Base-by-base conservation (phyloP, 2,329 filamentous ascomycete genomes). In the Sarocladium brachiariae region DNA sequence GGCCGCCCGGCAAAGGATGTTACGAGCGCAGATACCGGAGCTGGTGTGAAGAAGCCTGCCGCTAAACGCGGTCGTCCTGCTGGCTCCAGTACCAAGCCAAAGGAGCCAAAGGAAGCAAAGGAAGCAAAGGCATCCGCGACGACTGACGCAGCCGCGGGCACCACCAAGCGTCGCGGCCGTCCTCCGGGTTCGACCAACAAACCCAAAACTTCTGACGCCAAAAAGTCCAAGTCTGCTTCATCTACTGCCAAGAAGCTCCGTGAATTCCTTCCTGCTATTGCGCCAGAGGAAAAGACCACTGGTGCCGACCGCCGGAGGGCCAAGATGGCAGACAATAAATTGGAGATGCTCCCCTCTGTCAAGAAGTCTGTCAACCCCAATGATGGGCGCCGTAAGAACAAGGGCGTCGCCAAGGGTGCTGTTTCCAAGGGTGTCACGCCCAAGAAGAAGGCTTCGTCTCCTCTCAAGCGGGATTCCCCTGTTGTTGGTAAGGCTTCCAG, bases 21-120 rank as follows among this genome's bases (percentile, higher is more conserved):
- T 19, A 49, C 46, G 16, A 31, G 18, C 14, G 33, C 46, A 9
- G 33, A 35, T 27, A 49, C 46, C 31, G 46, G 33, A 16, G 46
- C 46, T 24, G 31, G 31, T 10, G 46, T 49, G 46, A 49, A 49
- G 31, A 49, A 49, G 21, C 8, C 46, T 27, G 7, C 46, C 14
- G 30, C 18, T 3, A 49, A 49, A 31, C 71, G 74, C n/a, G 73
- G 73, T 24, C 70, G 73, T 9, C 74, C 74, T 34, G 68, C 68
- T 51, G 73, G 73, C 56, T 66, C 61, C 53, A 64, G 59, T 53
- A 63, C 45, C 30, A 49, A 35, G 30, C 46, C 46, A 14, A 49
- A 49, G 39, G 34, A 30, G 13, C 27, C 34, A 18, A 37, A 37
- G 41, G 13, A 30, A 13, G 7, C 27, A 30, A 30, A 30, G 27